Conservation (phyloP, 2,329 filamentous ascomycete species). For the Aspergillus melleus region DNA sequence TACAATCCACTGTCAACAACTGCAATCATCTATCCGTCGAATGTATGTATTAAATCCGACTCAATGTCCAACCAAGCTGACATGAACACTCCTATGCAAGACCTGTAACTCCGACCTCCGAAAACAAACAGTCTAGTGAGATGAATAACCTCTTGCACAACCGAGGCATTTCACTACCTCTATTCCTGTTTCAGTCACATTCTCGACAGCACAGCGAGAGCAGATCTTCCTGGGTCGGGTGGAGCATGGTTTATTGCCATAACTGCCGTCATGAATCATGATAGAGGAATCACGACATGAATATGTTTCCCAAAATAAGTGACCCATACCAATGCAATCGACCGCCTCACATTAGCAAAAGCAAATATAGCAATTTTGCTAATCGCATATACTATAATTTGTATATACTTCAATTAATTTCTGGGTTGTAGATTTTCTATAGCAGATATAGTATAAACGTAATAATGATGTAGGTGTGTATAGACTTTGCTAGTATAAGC, state of each 20-base stretch:
- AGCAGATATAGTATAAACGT: constrained; percentile 44
- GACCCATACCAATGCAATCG: constrained; percentile 25
- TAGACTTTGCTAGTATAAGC: constrained; percentile 19
- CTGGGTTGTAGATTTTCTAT: constrained; percentile 41
- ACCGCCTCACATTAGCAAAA: constrained; percentile 39
- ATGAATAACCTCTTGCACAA: constrained; percentile 29
- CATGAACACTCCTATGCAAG: neutral
- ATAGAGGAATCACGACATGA: constrained; percentile 3
- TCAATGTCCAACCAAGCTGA: neutral
- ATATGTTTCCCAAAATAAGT: constrained; percentile 2
- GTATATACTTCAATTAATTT: constrained; percentile 43
- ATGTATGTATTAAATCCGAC: neutral
- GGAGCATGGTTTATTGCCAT: neutral
- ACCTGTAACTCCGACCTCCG: neutral
- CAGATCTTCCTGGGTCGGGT: constrained; percentile 36
- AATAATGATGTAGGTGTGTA: constrained; percentile 29
- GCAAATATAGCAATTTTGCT: constrained; percentile 45
- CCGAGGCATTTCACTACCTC: constrained; percentile 41
- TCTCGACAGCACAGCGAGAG: constrained; percentile 42
- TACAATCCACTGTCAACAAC: neutral
- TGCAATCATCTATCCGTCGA: neutral
- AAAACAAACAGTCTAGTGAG: constrained; percentile 14
- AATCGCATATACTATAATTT: constrained; percentile 41
- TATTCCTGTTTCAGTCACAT: constrained; percentile 35
- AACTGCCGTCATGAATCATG: constrained; percentile 3